These are phyloP conservation scores for Plantago major DNA, from an alignment of 257 asterid species.

Conservation along the genomic window DNA sequence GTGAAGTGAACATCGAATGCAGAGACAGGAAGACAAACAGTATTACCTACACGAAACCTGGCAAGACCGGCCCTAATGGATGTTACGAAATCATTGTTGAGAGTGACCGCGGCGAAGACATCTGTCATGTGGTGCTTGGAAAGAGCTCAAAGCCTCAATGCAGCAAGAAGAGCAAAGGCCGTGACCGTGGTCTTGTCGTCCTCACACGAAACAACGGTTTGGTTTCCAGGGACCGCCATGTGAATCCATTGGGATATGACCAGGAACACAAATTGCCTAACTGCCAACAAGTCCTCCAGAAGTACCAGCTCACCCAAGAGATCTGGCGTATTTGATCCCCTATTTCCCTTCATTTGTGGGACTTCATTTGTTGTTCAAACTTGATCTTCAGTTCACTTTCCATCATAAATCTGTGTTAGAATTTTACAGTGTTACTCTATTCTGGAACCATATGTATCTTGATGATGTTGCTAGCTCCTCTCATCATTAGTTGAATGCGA, in stretches of 20 bases:
- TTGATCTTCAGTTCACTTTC: background rate
- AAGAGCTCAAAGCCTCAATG: constrained; percentile 50
- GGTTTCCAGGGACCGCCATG: constrained; percentile 40
- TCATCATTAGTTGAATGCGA: background rate
- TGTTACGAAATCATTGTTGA: constrained; percentile 44
- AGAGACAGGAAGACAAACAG: constrained; percentile 21
- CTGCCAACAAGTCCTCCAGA: constrained; percentile 61
- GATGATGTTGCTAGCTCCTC: background rate
- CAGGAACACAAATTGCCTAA: constrained; percentile 37
- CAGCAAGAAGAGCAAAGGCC: constrained; percentile 40
- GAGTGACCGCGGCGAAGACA: constrained; percentile 57
- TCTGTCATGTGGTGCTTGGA: constrained; percentile 48
- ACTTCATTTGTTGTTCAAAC: background rate
- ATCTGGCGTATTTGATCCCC: background rate
- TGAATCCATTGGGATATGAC: constrained; percentile 62
- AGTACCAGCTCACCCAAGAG: constrained; percentile 32
- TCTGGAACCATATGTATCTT: background rate
- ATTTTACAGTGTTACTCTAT: background rate
- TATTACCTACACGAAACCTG: constrained; percentile 30
- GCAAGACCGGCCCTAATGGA: constrained; percentile 41
- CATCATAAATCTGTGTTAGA: background rate
- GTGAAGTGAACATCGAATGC: constrained; percentile 55
- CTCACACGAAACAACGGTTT: constrained; percentile 79
- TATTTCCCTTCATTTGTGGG: too few species aligned
- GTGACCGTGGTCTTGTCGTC: constrained; percentile 67